These are phyloP conservation scores for Suillus subluteus DNA, from an alignment of 768 basidiomycete species.

Conservation along the genomic window DNA sequence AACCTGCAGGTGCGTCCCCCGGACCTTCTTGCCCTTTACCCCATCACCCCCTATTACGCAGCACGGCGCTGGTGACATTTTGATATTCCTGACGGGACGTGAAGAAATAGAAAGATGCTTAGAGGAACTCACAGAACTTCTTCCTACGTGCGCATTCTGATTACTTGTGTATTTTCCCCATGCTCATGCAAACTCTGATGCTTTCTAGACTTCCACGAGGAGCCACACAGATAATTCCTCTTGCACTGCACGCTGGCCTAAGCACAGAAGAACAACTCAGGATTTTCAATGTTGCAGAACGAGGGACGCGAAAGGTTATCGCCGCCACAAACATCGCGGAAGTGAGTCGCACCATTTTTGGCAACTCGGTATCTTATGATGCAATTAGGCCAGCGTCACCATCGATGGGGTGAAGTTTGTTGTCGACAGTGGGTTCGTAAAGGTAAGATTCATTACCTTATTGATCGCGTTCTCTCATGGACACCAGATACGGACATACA, in stretches of 20 bases:
- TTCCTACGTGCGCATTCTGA: slow-evolving; percentile 57
- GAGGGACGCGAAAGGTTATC: slow-evolving; percentile 84
- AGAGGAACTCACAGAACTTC: slow-evolving; percentile 76
- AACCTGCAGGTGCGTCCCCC: slow-evolving; percentile 63
- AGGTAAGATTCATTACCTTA: slow-evolving; percentile 51
- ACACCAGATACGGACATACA: slow-evolving; percentile 82
- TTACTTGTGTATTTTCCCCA: slow-evolving; percentile 3
- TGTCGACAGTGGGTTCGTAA: slow-evolving; percentile 93
- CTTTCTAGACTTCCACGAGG: slow-evolving; percentile 52
- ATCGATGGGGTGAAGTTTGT: slow-evolving; percentile 96
- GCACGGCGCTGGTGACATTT: slow-evolving; percentile 86
- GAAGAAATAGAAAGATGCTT: slow-evolving; percentile 95
- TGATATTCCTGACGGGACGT: slow-evolving; percentile 92
- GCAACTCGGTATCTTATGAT: not conserved
- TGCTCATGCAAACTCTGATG: slow-evolving; percentile 7
- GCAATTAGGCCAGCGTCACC: slow-evolving; percentile 84
- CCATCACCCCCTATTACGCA: slow-evolving; percentile 32
- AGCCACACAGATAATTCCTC: slow-evolving; percentile 59
- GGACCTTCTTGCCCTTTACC: not conserved
- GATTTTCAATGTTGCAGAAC: slow-evolving; percentile 79
- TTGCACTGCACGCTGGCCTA: slow-evolving; percentile 90
- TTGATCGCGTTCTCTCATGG: slow-evolving; percentile 4
- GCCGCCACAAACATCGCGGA: slow-evolving; percentile 97
- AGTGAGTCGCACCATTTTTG: slow-evolving; percentile 40
- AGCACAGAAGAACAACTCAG: slow-evolving; percentile 85